Percentiles rank a stretch among this genome's conserved stretches.
phyloP scores from a whole-genome alignment of 148 eudicot genomes.

The Beta vulgaris region DNA sequence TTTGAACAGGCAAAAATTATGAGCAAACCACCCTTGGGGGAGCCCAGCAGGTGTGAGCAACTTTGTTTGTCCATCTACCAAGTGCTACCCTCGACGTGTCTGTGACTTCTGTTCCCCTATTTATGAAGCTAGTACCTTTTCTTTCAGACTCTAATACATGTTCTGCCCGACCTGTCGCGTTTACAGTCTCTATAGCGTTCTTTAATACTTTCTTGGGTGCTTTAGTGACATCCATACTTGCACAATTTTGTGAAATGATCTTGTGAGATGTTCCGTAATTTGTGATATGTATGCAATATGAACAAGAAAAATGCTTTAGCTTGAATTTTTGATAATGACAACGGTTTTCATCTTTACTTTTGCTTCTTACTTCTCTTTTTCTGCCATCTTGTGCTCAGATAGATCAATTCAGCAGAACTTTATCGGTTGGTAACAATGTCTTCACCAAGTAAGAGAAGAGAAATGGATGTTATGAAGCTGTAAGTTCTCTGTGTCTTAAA shows the following conservation, averaged over 20 bases:
- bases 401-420: constrained; percentile 3
- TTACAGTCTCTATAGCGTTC: background rate
- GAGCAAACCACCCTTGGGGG: background rate
- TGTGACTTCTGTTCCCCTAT: background rate
- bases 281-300: background rate
- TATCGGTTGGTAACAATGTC: constrained; percentile 43
- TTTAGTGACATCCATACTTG: background rate
- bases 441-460: constrained; percentile 95
- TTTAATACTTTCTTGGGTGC: background rate
- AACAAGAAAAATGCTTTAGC: background rate
- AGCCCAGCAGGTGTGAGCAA: background rate
- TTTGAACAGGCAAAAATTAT: background rate
- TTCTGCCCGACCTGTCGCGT: background rate
- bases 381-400: constrained; percentile 6
- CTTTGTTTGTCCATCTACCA: background rate
- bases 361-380: background rate
- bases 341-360: background rate
- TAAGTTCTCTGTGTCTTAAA: constrained; percentile 35
- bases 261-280: background rate
- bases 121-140: background rate
- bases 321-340: background rate
- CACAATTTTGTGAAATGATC: background rate
- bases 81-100: background rate
- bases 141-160: background rate
- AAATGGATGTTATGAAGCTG: constrained; percentile 99